Evolutionary conservation across 495 filamentous ascomycete genomes (phyloP).

Genomic region (Podospora appendiculata): DNA sequence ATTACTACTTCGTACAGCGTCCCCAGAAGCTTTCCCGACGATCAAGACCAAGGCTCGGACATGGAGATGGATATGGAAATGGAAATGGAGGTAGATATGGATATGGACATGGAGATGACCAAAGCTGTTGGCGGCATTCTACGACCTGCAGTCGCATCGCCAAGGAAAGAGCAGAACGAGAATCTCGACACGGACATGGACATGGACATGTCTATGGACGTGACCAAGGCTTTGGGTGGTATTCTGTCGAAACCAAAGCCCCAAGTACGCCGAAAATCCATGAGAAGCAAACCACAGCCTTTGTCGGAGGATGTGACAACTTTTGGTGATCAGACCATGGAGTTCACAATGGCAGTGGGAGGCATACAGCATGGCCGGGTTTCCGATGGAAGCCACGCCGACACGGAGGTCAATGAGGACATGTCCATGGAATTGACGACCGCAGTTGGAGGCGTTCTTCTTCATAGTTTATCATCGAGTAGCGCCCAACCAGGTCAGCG

Average conservation of each 20-base stretch:
- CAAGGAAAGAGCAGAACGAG: conserved; percentile 39
- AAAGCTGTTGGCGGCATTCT: conserved; percentile 50
- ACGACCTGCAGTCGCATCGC: conserved; percentile 18
- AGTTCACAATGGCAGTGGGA: conserved; percentile 69
- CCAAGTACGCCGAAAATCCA: conserved; percentile 15
- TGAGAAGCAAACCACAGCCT: conserved; percentile 12
- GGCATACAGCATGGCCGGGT: conserved; percentile 38
- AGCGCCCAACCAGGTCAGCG: conserved; percentile 15
- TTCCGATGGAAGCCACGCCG: conserved; percentile 18
- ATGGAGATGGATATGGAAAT: conserved; percentile 37
- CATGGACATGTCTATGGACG: conserved; percentile 79
- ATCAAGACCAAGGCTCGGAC: conserved; percentile 21
- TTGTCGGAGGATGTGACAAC: conserved; percentile 5
- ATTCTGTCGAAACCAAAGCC: conserved; percentile 52
- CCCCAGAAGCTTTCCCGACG: conserved; percentile 6
- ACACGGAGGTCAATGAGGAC: conserved; percentile 47
- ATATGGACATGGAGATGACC: conserved; percentile 51
- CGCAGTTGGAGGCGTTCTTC: conserved; percentile 58
- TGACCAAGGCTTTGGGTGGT: conserved; percentile 74
- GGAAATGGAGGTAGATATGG: conserved; percentile 41
- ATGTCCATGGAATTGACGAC: conserved; percentile 81
- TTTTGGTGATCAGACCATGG: conserved; percentile 62
- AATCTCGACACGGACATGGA: conserved; percentile 43
- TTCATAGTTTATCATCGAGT: conserved; percentile 23
- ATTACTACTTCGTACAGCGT: too few species aligned